phyloP scores from a whole-genome alignment of 2,329 filamentous ascomycete genomes.

The Cladosporium austrohemisphaericum region DNA sequence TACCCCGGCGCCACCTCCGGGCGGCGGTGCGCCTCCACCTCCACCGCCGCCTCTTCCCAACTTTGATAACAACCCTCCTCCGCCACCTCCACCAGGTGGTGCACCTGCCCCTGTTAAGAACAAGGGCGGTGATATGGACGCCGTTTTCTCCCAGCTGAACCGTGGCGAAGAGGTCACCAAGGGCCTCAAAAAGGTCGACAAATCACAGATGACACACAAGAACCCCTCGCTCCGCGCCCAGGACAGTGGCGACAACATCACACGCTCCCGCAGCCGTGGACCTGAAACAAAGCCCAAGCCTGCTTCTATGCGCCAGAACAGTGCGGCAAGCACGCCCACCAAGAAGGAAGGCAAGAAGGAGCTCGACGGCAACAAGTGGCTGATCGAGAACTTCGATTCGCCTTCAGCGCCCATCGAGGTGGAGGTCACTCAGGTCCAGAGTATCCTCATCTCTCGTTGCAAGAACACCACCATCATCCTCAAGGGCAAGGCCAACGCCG shows the following conservation, averaged over 20 bases:
- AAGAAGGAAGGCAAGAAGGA: conserved; percentile 42
- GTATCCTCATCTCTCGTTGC: conserved; percentile 87
- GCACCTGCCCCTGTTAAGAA: conserved; percentile 40
- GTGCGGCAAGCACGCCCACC: conserved; percentile 21
- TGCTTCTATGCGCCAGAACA: conserved; percentile 47
- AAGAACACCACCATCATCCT: conserved; percentile 86
- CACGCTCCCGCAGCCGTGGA: conserved; percentile 75
- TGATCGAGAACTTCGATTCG: conserved; percentile 89
- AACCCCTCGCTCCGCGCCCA: conserved; percentile 81
- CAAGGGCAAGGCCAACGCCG: conserved; percentile 92
- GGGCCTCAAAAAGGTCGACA: conserved; percentile 87
- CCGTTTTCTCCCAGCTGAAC: conserved; percentile 90
- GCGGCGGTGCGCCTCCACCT: conserved; percentile 57
- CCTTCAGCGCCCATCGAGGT: conserved; percentile 70
- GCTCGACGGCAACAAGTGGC: conserved; percentile 76
- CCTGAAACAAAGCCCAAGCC: conserved; percentile 65
- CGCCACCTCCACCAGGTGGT: conserved; percentile 58
- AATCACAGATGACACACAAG: conserved; percentile 96
- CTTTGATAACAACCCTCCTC: conserved; percentile 51
- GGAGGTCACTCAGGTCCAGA: conserved; percentile 77
- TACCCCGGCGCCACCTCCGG: conserved; percentile 50
- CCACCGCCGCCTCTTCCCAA: conserved; percentile 58
- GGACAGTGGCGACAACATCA: conserved; percentile 48
- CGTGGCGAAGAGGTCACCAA: conserved; percentile 84
- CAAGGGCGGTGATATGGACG: conserved; percentile 62